A percentile compares a stretch with the other conserved stretches of the same genome.
phyloP scores from a whole-genome alignment of 2,329 filamentous ascomycete genomes.

The Pseudomassariella vexata region DNA sequence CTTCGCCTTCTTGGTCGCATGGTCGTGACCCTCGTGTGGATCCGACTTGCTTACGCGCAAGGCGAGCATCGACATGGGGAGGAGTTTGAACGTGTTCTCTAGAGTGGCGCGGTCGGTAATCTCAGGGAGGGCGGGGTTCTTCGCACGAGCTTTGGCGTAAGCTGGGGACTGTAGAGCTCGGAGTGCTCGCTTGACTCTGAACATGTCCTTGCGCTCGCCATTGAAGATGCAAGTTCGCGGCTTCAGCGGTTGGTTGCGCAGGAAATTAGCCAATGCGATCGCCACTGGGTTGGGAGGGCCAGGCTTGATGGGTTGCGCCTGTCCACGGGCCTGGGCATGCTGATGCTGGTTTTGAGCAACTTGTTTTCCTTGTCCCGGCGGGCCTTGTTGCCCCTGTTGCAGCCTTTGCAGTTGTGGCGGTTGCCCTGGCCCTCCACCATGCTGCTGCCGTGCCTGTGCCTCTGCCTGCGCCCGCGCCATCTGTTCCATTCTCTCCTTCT shows the following conservation, averaged over 20 bases:
- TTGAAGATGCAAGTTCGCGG: constrained; percentile 86
- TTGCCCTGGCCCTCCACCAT: constrained; percentile 23
- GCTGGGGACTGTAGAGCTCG: constrained; percentile 83
- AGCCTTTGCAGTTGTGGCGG: too few relatives aligned
- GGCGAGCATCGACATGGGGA: constrained; percentile 90
- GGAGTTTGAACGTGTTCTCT: constrained; percentile 89
- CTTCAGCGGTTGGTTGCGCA: constrained; percentile 81
- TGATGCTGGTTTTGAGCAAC: constrained; percentile 24
- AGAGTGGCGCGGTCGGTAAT: constrained; percentile 84
- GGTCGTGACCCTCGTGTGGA: constrained; percentile 68
- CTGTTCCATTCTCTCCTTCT: constrained; percentile 48
- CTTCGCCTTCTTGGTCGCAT: constrained; percentile 70
- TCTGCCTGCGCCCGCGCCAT: constrained; percentile 30
- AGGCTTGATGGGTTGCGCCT: constrained; percentile 63
- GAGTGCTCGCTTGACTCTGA: constrained; percentile 96
- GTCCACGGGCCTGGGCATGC: constrained; percentile 35
- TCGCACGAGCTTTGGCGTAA: constrained; percentile 83
- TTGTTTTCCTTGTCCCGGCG: constrained; percentile 26
- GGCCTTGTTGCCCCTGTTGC: constrained; percentile 14
- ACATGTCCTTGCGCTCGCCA: constrained; percentile 97
- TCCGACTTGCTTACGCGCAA: constrained; percentile 83
- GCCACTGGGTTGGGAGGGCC: constrained; percentile 85
- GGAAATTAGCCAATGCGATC: constrained; percentile 81
- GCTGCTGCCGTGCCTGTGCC: constrained; percentile 18
- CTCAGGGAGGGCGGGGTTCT: constrained; percentile 83